Evolutionary conservation across 2,329 filamentous ascomycete species (phyloP), one percentile per base, ranked within the genome.

Genomic region (Atkinsonella hypoxylon): DNA sequence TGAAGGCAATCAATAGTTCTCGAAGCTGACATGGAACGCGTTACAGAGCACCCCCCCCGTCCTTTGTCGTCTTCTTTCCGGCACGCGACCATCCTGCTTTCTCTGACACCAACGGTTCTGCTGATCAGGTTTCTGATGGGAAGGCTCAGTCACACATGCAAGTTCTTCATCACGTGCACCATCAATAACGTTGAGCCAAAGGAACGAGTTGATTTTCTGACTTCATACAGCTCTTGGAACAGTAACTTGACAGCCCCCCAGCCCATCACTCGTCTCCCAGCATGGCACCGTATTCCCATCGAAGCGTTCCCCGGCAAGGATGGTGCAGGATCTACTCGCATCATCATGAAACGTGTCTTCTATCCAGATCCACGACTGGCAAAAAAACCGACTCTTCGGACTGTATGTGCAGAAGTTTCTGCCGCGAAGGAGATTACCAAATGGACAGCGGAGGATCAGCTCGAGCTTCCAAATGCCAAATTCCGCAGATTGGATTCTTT

Each of bases 281-380:
- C 64, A 11, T 67, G 64, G 64, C 56, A 57, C 43, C 64, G 64
- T 36, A 55, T 67, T 56, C 51, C 61, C 47, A 44, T 57, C 51
- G 50, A 54, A 26, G 52, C 58, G n/a, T 58, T 60, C 42, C 36
- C 58, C 12, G 55, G 56, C n/a, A 58, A 57, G 38, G 26, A 49
- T 47, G 46, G 46, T 32, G 34, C 34, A 31, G 45, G 22, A 2
- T 45, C 40, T 39, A 46, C 48, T 20, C 51, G 62, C 31, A 57
- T 51, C 34, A 61, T 67, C 48, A 67, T 67, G 64, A 66, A 65
- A 59, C 62, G 64, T 46, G 58, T 66, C 2, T 56, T 53, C 15
- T 46, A 55, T 17, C 51, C 51, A n/a, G 34, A 49, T 13, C 47
- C 36, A 30, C 50, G 41, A 20, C 26, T 26, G 22, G 15, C n/a